Base-by-base conservation (phyloP, 1,139 yeast species). In the Sugiyamaella pinicola region DNA sequence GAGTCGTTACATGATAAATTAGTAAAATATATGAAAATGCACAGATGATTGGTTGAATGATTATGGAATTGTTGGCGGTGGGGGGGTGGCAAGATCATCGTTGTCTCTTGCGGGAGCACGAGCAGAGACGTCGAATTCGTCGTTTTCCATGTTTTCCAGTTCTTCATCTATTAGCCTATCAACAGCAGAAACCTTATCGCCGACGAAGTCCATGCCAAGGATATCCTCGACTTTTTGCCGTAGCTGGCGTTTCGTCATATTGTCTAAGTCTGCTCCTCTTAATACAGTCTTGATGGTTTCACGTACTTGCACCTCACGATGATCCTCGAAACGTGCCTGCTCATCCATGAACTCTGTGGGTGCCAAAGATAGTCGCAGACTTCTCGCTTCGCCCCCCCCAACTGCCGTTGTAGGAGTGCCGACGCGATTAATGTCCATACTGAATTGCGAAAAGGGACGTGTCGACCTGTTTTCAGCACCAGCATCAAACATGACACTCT, bases 131-230 rank as follows among this genome's bases (percentile, higher is more conserved):
- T 44, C 48, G 10, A 26, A 26, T 13, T 55, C 59, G 3, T 59
- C 61, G 17, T 57, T 61, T 12, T 64, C 65, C 55, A 66, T 41
- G 34, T 55, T 55, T 57, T 65, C 69, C 41, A 71, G 60, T 54
- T 70, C 74, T 19, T 67, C 71, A 47, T 71, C 74, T 49, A 71
- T 70, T 57, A 70, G 55, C 8, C 55, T 54, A 47, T 71, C 74
- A 13, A 71, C 69, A 7, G 63, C 61, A 7, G 60, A 60, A 9
- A 69, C 61, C 46, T 64, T 59, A 22, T 63, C 66, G 7, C 70
- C 67, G 10, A 61, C 57, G 55, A 71, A 70, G 51, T 61, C 64
- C 15, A 69, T 65, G 18, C 70, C 74, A 53, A 70, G 61, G 22
- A 68, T 55, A 47, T 71, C 74, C 40, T 69, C 72, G 9, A 71